phyloP scores from a whole-genome alignment of 2,329 filamentous ascomycete species.

The Grosmannia penicillata region DNA sequence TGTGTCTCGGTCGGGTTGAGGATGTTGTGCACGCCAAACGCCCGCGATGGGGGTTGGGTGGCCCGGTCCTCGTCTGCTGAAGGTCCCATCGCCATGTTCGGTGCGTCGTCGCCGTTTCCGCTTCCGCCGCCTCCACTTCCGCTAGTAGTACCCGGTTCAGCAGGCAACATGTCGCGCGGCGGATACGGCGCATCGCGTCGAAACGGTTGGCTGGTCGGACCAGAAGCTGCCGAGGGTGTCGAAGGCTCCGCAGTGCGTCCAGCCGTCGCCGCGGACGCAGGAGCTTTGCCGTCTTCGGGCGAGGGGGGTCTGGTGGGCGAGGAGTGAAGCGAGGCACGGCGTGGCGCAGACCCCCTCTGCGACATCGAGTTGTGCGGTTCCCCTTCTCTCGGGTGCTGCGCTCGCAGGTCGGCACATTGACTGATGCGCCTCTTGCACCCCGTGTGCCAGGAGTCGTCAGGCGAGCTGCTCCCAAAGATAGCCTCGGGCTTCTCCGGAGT shows the following conservation, averaged over 20 bases:
- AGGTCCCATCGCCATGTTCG: not conserved
- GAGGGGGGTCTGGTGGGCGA: conserved; percentile 11
- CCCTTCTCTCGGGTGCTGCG: conserved; percentile 35
- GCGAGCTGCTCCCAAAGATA: too few relatives aligned
- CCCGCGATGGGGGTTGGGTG: conserved; percentile 17
- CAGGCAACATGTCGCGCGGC: conserved; percentile 3
- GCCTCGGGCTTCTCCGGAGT: too few relatives aligned
- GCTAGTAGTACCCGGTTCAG: conserved; percentile 4
- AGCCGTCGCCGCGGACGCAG: conserved; percentile 2
- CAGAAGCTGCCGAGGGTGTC: conserved; percentile 5
- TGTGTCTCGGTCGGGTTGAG: conserved; percentile 25
- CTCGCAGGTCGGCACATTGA: conserved; percentile 44
- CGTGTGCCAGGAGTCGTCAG: not conserved
- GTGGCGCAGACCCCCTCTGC: conserved; percentile 42
- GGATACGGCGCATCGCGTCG: conserved; percentile 7
- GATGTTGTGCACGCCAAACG: conserved; percentile 27
- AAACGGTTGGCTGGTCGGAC: not conserved
- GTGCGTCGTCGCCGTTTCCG: not conserved
- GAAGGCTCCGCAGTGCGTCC: conserved; percentile 17
- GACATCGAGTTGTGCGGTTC: conserved; percentile 48
- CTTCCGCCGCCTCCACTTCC: not conserved
- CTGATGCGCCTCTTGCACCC: conserved; percentile 12
- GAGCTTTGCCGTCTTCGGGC: conserved; percentile 3
- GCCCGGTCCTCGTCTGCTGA: conserved; percentile 7
- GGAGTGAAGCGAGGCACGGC: conserved; percentile 34